Percentiles rank a stretch among this genome's conserved stretches.
phyloP scores from a whole-genome alignment of 257 asterid genomes.

The Solanum commersonii region DNA sequence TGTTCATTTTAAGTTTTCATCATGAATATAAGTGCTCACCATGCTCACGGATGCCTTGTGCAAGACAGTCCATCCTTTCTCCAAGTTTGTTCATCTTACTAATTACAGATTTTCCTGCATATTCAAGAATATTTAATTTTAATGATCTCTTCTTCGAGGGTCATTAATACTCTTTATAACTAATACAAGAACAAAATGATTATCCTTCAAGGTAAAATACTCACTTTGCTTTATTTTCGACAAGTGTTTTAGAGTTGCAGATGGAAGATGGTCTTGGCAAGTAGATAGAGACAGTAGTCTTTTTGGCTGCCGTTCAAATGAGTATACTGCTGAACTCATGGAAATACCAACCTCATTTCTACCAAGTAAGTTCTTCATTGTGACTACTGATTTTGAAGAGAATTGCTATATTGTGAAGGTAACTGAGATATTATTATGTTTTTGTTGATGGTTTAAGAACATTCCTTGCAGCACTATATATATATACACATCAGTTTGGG shows the following conservation, averaged over 20 bases:
- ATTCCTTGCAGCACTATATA: slow-evolving; percentile 13
- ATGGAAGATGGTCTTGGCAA: background rate
- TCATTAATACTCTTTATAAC: background rate
- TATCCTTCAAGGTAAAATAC: background rate
- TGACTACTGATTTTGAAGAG: background rate
- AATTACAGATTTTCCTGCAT: background rate
- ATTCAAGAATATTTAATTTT: background rate
- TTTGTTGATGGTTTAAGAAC: background rate
- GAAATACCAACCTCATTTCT: background rate
- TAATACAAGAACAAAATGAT: background rate
- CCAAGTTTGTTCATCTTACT: background rate
- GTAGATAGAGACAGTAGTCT: background rate
- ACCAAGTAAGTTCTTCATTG: background rate
- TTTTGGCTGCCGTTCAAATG: background rate
- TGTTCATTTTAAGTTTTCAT: background rate
- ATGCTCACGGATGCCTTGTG: slow-evolving; percentile 37
- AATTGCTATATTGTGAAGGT: background rate
- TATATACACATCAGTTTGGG: background rate
- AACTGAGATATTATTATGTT: background rate
- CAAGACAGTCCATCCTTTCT: slow-evolving; percentile 21
- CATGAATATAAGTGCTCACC: background rate
- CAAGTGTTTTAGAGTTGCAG: background rate
- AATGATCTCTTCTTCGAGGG: background rate
- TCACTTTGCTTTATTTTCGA: background rate
- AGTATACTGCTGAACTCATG: background rate